Evolutionary conservation across 345 rosid species (phyloP).

Genomic region (Eutrema yunnanense): DNA sequence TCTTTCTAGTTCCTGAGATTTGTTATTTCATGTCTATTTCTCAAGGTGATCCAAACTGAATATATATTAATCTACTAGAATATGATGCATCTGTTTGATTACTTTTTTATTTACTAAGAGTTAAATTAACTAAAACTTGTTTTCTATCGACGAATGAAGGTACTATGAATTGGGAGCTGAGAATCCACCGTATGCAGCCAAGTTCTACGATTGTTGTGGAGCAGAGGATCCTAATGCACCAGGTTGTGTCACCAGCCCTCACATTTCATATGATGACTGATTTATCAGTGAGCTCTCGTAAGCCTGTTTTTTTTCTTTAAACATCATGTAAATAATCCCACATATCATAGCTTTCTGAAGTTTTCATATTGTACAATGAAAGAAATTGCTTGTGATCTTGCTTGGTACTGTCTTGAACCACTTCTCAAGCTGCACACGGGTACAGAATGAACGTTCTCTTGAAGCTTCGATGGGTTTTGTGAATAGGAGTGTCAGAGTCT

Average conservation of each 20-base stretch:
- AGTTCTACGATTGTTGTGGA: slow-evolving; percentile 89
- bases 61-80: not conserved
- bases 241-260: slow-evolving; percentile 62
- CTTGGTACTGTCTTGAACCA: not conserved
- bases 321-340: slow-evolving; percentile 11
- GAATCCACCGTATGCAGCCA: slow-evolving; percentile 91
- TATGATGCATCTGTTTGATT: slow-evolving; percentile 10
- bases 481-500: not conserved
- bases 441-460: not conserved
- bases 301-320: not conserved
- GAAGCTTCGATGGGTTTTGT: not conserved
- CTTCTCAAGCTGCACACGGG: not conserved
- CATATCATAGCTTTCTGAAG: not conserved
- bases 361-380: not conserved
- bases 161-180: slow-evolving; percentile 77
- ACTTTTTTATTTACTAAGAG: not conserved
- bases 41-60: too few species aligned
- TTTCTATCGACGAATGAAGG: slow-evolving; percentile 35
- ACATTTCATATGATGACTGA: slow-evolving; percentile 70
- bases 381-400: not conserved
- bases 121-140: not conserved
- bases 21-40: too few species aligned
- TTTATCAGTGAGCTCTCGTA: slow-evolving; percentile 11
- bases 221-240: slow-evolving; percentile 85
- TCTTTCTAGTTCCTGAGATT: too few species aligned